phyloP scores from a whole-genome alignment of 2,329 filamentous ascomycete species.

The Colletotrichum tropicale region DNA sequence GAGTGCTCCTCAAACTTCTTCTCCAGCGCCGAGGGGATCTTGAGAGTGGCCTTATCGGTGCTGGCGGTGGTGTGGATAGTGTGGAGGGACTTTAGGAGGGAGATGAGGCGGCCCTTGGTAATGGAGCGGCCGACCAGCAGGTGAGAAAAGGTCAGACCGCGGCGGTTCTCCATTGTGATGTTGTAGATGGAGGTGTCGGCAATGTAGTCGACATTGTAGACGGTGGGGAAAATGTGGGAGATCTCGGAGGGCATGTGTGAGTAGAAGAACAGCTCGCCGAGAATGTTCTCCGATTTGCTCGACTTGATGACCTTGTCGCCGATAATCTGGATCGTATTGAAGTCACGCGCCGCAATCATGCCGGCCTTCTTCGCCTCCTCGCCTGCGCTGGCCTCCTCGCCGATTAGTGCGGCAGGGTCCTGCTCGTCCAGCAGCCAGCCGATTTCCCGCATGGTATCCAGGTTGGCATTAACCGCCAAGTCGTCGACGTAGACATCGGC shows the following conservation, averaged over 20 bases:
- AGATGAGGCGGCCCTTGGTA: conserved; percentile 29
- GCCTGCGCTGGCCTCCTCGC: neutral
- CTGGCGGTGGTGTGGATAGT: conserved; percentile 25
- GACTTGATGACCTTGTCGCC: conserved; percentile 34
- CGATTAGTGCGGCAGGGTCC: conserved; percentile 19
- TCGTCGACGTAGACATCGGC: conserved; percentile 34
- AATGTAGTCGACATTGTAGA: conserved; percentile 30
- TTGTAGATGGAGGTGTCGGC: conserved; percentile 28
- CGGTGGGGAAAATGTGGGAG: conserved; percentile 24
- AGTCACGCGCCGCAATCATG: conserved; percentile 32
- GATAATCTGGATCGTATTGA: conserved; percentile 34
- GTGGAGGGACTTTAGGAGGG: conserved; percentile 27
- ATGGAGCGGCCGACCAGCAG: conserved; percentile 33
- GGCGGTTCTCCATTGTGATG: conserved; percentile 32
- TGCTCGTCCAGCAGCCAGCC: conserved; percentile 32
- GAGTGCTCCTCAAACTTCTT: conserved; percentile 26
- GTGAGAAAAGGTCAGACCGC: conserved; percentile 31
- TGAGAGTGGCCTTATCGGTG: conserved; percentile 21
- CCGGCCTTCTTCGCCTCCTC: conserved; percentile 26
- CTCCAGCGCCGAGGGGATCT: conserved; percentile 24
- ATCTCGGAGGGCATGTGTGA: conserved; percentile 30
- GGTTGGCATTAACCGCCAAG: conserved; percentile 29
- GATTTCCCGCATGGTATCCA: conserved; percentile 31
- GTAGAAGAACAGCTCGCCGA: conserved; percentile 36
- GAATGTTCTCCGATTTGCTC: conserved; percentile 32